Base-by-base conservation (phyloP, 2,329 filamentous ascomycete genomes). In the Lasiodiplodia gonubiensis region DNA sequence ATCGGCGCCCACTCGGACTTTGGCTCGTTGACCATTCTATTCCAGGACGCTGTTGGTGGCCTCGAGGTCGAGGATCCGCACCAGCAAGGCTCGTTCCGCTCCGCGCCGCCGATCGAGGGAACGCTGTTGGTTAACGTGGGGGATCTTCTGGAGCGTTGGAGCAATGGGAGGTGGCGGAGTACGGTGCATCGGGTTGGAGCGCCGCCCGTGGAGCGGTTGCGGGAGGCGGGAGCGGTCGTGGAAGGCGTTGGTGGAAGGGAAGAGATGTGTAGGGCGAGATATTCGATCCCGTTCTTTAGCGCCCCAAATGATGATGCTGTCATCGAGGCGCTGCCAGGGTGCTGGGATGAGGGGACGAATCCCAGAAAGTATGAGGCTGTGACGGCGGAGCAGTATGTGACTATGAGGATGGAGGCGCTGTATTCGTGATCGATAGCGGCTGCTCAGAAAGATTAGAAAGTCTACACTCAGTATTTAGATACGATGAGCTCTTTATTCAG, bases 1-100 rank as follows among this genome's bases (percentile, higher is more conserved):
- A 81, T 81, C 60, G 74, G 77, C 18, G 79, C 80, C 2, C 81
- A 83, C 61, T 79, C 77, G 1, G 81, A 82, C 68, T 81, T 80
- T 69, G 80, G 80, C 8, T 76, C 76, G 1, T 69, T 82, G 49
- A 82, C 80, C 3, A 69, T 82, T 11, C 73, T 82, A 1, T 82
- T 81, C 68, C 80, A 82, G 64, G 80, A 82, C 59, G 61, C 66
- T 1, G 78, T 79, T 25, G 80, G 79, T 12, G 80, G 80, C 2
- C 72, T 82, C 3, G 78, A 82, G 68, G 70, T 81, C 16, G 74
- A 78, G 67, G 73, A 77, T 69, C 76, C 77, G 18, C 51, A 70
- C 0, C 25, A 65, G 2, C 70, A 69, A 1, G 78, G 76, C 0
- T 67, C 18, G 2, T 81, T 78, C 46, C 67, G 73, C 0, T 68